A percentile compares a stretch with the other conserved stretches of the same genome.
Conservation (phyloP, 208 protist genomes). For the Balamuthia mandrillaris region DNA sequence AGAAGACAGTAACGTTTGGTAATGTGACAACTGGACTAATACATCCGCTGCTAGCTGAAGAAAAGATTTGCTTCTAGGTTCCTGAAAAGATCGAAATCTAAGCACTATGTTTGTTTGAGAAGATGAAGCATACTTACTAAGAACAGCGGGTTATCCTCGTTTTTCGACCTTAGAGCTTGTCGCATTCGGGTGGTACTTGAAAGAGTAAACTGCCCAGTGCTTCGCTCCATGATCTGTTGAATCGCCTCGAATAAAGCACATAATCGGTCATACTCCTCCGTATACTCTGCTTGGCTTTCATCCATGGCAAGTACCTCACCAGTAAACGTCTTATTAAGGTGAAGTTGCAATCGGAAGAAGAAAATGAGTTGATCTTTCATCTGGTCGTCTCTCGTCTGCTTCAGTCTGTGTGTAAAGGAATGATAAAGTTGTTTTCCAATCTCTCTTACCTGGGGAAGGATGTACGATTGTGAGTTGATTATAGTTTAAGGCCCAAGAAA, state of each 20-base stretch:
- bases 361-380: neutral
- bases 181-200: neutral
- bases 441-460: no score
- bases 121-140: neutral
- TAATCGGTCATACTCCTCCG: neutral
- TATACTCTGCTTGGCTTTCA: neutral
- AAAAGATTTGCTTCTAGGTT: no score
- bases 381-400: neutral
- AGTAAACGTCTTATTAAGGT: neutral
- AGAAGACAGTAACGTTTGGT: no score
- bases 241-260: neutral
- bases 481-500: no score
- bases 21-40: no score
- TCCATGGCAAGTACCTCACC: neutral
- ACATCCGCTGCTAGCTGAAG: no score
- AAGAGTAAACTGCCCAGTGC: neutral
- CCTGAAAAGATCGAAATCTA: no score
- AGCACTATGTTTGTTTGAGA: no score
- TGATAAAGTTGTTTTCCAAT: no score
- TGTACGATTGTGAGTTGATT: no score
- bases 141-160: neutral
- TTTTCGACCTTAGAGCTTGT: neutral
- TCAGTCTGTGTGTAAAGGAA: no score
- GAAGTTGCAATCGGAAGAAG: conserved; percentile 2
- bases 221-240: neutral